Evolutionary conservation across 148 eudicot species (phyloP), one percentile per base, ranked within the genome.

Genomic region (Fagopyrum esculentum): DNA sequence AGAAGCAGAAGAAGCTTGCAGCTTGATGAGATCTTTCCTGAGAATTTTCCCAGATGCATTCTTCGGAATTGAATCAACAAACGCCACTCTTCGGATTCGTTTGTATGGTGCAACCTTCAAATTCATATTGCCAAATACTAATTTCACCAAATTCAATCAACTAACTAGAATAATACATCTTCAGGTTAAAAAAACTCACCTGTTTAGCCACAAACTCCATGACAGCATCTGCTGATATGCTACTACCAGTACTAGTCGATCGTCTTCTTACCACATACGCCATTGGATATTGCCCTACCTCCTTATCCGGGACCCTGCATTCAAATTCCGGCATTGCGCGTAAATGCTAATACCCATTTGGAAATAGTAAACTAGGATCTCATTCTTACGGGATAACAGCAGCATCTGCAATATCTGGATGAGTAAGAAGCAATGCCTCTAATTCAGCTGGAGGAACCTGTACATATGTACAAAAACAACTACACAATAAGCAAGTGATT

Each of bases 41-140:
- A 95, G 87, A 61, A 90, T 92, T 81, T 95, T 95, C 69, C 99
- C 99, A 0, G 99, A 90, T 11, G 99, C 88, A 78, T 90, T 95
- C 87, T 92, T 92, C 6, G 99, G 97, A 47, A 95, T 69, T 9
- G 99, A 87, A 73, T 74, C 85, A 68, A 83, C 80, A 54, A 95
- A 95, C 6, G 93, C 93, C 60, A 92, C 94, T 55, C 91, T 77
- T 44, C 96, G 83, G 29, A 95, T 78, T 81, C 86, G 84, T 86
- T 95, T 95, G 81, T 95, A 95, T 10, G 98, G 98, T 72, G 98
- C 98, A 60, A 95, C 98, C 98, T 95, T 82, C 57, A 61, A 68
- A 71, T 17, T 0, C 40, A 35, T 35, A 35, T 35, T 35, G 40
- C 40, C 40, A 35, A 0, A 35, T 35, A 35, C 40, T 35, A 35